phyloP scores from a whole-genome alignment of 176 grass and related monocot genomes.

The Aegilops sharonensis region DNA sequence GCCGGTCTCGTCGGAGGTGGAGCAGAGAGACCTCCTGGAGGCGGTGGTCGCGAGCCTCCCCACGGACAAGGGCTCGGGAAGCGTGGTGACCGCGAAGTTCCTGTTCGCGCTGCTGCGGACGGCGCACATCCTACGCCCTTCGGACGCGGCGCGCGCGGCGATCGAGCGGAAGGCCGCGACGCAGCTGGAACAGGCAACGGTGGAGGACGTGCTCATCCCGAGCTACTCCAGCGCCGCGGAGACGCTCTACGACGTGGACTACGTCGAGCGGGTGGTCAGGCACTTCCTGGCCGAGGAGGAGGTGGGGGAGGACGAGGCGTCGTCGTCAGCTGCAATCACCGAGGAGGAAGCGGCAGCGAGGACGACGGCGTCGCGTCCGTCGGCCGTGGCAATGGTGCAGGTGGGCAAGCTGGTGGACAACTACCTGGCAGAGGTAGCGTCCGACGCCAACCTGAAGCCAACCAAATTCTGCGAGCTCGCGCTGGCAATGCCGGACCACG shows the following conservation, averaged over 20 bases:
- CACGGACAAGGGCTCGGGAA: conserved; percentile 31
- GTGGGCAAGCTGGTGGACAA: conserved; percentile 87
- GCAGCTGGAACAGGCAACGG: conserved; percentile 62
- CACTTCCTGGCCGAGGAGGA: conserved; percentile 46
- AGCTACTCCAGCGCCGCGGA: conserved; percentile 68
- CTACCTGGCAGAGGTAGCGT: conserved; percentile 88
- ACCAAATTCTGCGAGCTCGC: conserved; percentile 71
- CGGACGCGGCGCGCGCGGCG: conserved; percentile 30
- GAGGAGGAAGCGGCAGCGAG: conserved; percentile 10
- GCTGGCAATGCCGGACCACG: conserved; percentile 62
- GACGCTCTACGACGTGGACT: conserved; percentile 87
- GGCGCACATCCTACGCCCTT: conserved; percentile 63
- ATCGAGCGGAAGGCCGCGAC: conserved; percentile 74
- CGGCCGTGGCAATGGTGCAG: conserved; percentile 39
- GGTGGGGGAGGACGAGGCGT: neutral
- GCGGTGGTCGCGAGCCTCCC: conserved; percentile 69
- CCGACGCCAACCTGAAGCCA: conserved; percentile 72
- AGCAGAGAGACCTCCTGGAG: conserved; percentile 84
- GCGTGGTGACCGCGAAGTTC: conserved; percentile 62
- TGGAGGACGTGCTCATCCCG: conserved; percentile 83
- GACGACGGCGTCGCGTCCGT: conserved; percentile 12
- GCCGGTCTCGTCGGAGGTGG: conserved; percentile 58
- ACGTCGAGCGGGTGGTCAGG: conserved; percentile 63
- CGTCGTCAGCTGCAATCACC: neutral
- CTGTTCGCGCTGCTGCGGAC: conserved; percentile 77